A percentile compares a stretch with the other conserved stretches of the same genome.
Conservation (phyloP, 768 basidiomycete genomes). For the Tylopilus plumbeoviolaceoides region DNA sequence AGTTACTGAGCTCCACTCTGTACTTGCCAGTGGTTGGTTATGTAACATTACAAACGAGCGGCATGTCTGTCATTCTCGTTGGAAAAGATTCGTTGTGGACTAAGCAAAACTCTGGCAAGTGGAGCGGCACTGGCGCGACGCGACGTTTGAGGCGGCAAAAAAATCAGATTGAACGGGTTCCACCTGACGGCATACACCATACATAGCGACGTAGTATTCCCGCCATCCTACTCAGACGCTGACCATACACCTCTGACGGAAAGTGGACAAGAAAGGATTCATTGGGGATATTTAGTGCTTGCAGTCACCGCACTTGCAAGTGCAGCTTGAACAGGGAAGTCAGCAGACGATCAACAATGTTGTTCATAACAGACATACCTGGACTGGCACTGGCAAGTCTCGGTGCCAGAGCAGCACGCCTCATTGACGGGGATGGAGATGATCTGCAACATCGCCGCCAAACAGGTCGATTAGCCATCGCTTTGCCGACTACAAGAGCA, state of each 20-base stretch:
- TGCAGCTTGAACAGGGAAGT: slow-evolving; percentile 4
- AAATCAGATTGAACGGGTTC: background rate
- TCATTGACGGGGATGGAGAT: slow-evolving; percentile 16
- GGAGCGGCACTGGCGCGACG: background rate
- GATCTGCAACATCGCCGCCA: slow-evolving; percentile 2
- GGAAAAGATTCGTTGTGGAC: background rate
- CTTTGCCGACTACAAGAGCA: background rate
- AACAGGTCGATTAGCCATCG: background rate
- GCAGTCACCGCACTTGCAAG: slow-evolving; percentile 19
- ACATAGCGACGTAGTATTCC: background rate
- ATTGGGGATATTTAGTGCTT: slow-evolving; percentile 7
- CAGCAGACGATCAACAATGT: background rate
- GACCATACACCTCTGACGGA: background rate
- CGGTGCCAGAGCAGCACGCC: slow-evolving; percentile 15
- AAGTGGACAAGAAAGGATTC: no score
- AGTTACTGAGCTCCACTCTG: no score
- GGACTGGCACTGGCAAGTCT: slow-evolving; percentile 11
- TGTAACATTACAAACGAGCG: no score
- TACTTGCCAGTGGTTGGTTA: no score
- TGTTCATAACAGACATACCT: background rate
- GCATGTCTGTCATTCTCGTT: background rate
- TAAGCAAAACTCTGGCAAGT: background rate
- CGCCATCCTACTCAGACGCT: background rate
- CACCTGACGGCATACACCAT: background rate
- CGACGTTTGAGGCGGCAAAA: background rate